Conservation (phyloP, 306 rosid species). For the Potentilla sterilis region DNA sequence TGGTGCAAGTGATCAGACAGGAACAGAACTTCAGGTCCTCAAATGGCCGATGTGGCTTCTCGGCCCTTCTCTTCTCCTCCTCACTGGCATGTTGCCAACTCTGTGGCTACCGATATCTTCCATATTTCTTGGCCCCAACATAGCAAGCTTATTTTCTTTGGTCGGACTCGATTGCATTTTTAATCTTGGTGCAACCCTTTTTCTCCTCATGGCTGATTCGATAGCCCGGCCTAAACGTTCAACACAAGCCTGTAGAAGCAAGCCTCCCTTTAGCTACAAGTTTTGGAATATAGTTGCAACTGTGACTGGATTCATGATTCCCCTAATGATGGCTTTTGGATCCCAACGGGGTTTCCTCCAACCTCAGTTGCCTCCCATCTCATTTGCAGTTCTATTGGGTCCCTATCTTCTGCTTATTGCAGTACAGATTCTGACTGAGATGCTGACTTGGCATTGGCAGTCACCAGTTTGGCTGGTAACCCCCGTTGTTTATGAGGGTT, state of each 20-base stretch:
- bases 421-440: slow-evolving; percentile 77
- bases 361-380: slow-evolving; percentile 64
- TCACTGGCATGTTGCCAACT: slow-evolving; percentile 84
- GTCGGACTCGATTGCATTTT: slow-evolving; percentile 87
- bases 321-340: slow-evolving; percentile 54
- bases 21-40: slow-evolving; percentile 49
- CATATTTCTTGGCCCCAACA: slow-evolving; percentile 71
- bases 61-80: slow-evolving; percentile 79
- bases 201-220: slow-evolving; percentile 93
- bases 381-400: slow-evolving; percentile 66
- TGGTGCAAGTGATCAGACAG: slow-evolving; percentile 38
- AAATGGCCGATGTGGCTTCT: slow-evolving; percentile 95
- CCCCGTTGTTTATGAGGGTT: slow-evolving; percentile 71
- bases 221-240: slow-evolving; percentile 61
- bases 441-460: slow-evolving; percentile 91
- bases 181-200: slow-evolving; percentile 85
- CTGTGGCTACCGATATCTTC: slow-evolving; percentile 86
- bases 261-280: slow-evolving; percentile 85
- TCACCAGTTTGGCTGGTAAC: slow-evolving; percentile 96
- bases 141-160: slow-evolving; percentile 83
- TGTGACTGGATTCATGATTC: slow-evolving; percentile 62
- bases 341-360: slow-evolving; percentile 60
- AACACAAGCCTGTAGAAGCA: slow-evolving; percentile 48
- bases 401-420: slow-evolving; percentile 78
- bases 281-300: slow-evolving; percentile 82